Evolutionary conservation across 2,329 filamentous ascomycete genomes (phyloP), one percentile per base, ranked within the genome.

Genomic region (Neurospora crassa): DNA sequence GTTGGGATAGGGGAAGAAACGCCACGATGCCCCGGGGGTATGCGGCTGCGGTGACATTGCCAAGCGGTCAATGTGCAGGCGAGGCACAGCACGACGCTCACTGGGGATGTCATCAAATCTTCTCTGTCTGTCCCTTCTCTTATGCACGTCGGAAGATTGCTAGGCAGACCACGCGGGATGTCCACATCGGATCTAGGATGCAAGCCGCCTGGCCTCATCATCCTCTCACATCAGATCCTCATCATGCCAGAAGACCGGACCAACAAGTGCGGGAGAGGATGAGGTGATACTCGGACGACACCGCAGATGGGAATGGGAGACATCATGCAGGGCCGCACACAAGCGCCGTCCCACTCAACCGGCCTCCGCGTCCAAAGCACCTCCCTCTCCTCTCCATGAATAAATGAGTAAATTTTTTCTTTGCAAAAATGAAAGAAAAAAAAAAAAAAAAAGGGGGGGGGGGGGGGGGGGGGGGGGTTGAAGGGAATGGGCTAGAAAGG

Each of bases 111-210:
- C 45, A 45, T 67, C 69, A 40, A 69, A 67, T 68, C 67, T 24
- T 67, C 37, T 67, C 70, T 67, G 40, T 69, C 59, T n/a, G 67
- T 68, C 42, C 68, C 70, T 67, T 43, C 24, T 47, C 16, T 43
- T 20, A 53, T 71, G 68, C 68, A 70, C n/a, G 42, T 67, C 69
- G 72, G 70, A 71, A 42, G 41, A 70, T 72, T 72, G 63, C 69
- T 41, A 47, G 68, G 70, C 53, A 63, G 18, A 63, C 53, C 53
- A 63, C 53, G 53, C 53, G 53, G 53, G 7, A 63, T 63, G 53
- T 63, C 29, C 14, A 37, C 53, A 63, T 63, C 53, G 53, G 53
- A 63, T 63, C 29, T 63, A 63, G 53, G 53, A 37, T 63, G 24
- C 53, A 63, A 63, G 29, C 53, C 53, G 29, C 29, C 24, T 34